A percentile compares a stretch with the other conserved stretches of the same genome.
Conservation (phyloP, 768 basidiomycete species). For the Daedalea quercina region DNA sequence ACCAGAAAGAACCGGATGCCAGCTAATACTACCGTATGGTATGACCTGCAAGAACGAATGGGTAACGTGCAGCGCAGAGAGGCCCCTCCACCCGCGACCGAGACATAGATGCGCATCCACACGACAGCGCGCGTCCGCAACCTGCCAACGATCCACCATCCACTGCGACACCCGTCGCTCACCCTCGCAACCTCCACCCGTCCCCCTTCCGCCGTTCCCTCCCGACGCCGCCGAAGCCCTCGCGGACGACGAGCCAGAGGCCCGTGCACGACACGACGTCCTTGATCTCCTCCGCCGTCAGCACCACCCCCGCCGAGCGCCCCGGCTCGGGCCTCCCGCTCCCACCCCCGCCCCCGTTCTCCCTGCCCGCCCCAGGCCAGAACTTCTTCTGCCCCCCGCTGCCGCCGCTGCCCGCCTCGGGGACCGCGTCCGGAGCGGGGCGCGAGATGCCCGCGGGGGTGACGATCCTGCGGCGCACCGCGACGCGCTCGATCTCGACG, state of each 20-base stretch:
- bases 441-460: constrained; percentile 27
- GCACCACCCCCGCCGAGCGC: constrained; percentile 38
- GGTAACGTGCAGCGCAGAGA: neutral
- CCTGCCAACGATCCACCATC: neutral
- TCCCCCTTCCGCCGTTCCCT: constrained; percentile 72
- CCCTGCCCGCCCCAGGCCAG: constrained; percentile 5
- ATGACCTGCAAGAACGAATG: neutral
- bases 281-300: constrained; percentile 91
- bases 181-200: constrained; percentile 70
- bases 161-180: neutral
- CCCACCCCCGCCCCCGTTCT: constrained; percentile 3
- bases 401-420: constrained; percentile 14
- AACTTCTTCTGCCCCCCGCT: constrained; percentile 19
- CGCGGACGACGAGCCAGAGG: constrained; percentile 87
- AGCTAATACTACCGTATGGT: neutral
- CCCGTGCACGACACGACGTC: constrained; percentile 85
- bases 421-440: constrained; percentile 12
- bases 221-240: constrained; percentile 88
- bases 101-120: neutral
- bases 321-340: constrained; percentile 4
- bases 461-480: constrained; percentile 43
- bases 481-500: constrained; percentile 60
- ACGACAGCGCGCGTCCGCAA: neutral
- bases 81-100: neutral
- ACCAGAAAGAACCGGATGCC: too few relatives aligned